Evolutionary conservation across 768 basidiomycete genomes (phyloP), one percentile per base, ranked within the genome.

Genomic region (Tricholoma matsutake): DNA sequence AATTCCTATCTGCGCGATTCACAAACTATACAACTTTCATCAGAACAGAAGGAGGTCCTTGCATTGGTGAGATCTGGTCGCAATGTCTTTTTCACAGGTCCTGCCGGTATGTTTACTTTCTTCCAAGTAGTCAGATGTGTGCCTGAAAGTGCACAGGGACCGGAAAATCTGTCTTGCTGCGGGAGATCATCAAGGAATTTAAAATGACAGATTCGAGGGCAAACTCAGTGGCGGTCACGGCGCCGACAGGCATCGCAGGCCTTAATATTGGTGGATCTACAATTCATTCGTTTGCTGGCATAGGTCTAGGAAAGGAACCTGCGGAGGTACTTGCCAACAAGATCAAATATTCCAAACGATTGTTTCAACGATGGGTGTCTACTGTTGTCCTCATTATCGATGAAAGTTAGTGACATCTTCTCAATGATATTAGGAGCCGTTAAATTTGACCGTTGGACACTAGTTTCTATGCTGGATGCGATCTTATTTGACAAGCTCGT

Each of bases 401-500:
- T 66, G 91, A 92, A 76, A 81, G 90, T 89, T 60, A 75, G 73
- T 63, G 31, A 6, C 34, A 45, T 41, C 2, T 35, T 7, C 6
- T 37, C 4, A 58, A 61, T n/a, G 37, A 52, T 52, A 39, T 53
- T 9, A 6, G 22, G 45, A 10, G 9, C 53, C 39, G 16, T 8
- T 8, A 20, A 22, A 34, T 47, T 28, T 43, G 37, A 18, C 51
- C 49, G 35, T 52, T 53, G 18, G 54, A 34, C 59, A 51, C 16
- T 45, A 77, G 89, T 92, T 35, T 91, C 89, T 0, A 92, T 93
- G 91, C 75, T 92, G 45, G 88, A 92, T 60, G 89, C 82, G 0
- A 69, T 69, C 9, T 67, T 88, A 1, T 91, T 91, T 58, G 88
- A 92, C 70, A 92, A 89, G 70, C 73, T 92, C 65, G 86, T 85